Conservation (phyloP, 2,329 filamentous ascomycete species). For the Pseudogymnoascus verrucosus region DNA sequence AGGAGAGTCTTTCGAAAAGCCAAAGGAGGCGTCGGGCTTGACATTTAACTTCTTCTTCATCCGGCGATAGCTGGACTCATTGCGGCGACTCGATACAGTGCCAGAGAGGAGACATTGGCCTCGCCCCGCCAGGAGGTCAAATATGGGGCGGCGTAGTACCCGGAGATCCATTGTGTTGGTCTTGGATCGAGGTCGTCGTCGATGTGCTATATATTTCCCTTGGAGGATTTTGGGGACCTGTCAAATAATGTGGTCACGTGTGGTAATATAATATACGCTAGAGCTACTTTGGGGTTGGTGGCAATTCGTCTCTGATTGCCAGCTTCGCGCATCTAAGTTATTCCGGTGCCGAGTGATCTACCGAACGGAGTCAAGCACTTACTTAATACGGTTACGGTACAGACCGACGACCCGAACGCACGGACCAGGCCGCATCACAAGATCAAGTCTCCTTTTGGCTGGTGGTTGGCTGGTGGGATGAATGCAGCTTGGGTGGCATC, state of each 20-base stretch:
- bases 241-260: conserved; percentile 3
- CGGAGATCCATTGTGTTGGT: conserved; percentile 23
- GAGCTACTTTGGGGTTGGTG: background rate
- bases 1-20: conserved; percentile 29
- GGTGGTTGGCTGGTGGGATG: background rate
- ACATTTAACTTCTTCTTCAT: conserved; percentile 38
- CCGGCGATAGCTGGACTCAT: conserved; percentile 28
- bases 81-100: conserved; percentile 22
- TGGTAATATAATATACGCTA: background rate
- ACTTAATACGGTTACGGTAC: background rate
- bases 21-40: conserved; percentile 53
- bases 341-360: background rate
- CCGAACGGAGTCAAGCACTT: background rate
- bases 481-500: background rate
- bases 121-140: conserved; percentile 20
- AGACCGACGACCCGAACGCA: conserved; percentile 3
- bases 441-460: conserved; percentile 8
- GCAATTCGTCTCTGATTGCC: background rate
- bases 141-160: conserved; percentile 24
- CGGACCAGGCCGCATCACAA: conserved; percentile 2
- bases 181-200: conserved; percentile 10
- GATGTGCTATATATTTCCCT: conserved; percentile 5
- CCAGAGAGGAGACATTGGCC: conserved; percentile 23
- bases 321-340: background rate
- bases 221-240: conserved; percentile 9